phyloP scores from a whole-genome alignment of 305 asterid species.

The Rubia peregrina region DNA sequence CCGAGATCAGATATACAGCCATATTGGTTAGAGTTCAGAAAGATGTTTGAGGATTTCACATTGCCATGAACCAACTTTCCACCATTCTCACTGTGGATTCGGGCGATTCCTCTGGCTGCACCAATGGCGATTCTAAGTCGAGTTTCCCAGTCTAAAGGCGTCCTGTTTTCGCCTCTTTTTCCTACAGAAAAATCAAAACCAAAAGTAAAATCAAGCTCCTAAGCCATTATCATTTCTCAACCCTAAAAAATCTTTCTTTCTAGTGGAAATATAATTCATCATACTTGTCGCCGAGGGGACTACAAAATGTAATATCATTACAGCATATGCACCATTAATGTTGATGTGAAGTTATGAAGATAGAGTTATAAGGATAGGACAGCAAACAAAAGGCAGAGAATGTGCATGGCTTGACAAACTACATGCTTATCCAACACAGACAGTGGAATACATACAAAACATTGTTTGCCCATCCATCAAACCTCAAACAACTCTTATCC shows the following conservation, averaged over 20 bases:
- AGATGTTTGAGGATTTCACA: conserved; percentile 67
- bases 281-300: neutral
- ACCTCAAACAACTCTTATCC: conserved; percentile 23
- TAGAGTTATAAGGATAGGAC: neutral
- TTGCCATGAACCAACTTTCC: conserved; percentile 84
- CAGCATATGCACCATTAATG: conserved; percentile 5
- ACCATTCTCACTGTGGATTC: conserved; percentile 57
- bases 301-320: neutral
- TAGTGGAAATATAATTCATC: neutral
- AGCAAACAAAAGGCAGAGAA: conserved; percentile 4
- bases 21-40: conserved; percentile 47
- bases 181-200: conserved; percentile 34
- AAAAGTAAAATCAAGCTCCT: neutral
- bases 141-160: conserved; percentile 69
- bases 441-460: conserved; percentile 9
- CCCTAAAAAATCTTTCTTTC: neutral
- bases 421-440: conserved; percentile 12
- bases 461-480: conserved; percentile 6
- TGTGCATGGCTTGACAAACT: conserved; percentile 8
- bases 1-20: conserved; percentile 82
- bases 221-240: neutral
- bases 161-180: conserved; percentile 41
- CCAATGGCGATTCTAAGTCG: conserved; percentile 65
- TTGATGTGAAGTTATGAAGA: conserved; percentile 2
- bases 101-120: conserved; percentile 78